Conservation (phyloP, 495 filamentous ascomycete species). For the Cetradonia linearis region DNA sequence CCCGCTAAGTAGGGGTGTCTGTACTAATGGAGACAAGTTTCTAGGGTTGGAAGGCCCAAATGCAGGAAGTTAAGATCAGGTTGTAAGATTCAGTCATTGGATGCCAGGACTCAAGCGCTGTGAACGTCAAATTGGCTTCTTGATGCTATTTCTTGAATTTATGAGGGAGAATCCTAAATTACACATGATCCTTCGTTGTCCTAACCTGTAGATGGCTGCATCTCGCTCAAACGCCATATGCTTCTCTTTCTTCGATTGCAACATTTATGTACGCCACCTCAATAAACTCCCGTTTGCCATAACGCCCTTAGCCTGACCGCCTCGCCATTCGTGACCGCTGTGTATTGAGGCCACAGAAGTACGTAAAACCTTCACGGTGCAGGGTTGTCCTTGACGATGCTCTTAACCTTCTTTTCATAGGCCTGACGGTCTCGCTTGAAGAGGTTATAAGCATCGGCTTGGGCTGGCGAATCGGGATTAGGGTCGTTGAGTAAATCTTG, state of each 20-base stretch:
- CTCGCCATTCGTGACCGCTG: background rate
- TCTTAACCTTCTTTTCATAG: conserved; percentile 79
- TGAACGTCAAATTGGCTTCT: background rate
- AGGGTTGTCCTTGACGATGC: conserved; percentile 80
- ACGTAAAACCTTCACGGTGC: conserved; percentile 39
- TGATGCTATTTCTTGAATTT: background rate
- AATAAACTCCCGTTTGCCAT: background rate
- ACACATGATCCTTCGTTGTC: background rate
- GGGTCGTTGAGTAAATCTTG: conserved; percentile 93
- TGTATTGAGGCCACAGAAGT: background rate
- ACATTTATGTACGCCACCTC: background rate
- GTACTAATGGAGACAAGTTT: too few species aligned
- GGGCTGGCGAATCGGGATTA: conserved; percentile 92
- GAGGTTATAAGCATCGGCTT: conserved; percentile 94
- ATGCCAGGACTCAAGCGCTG: background rate
- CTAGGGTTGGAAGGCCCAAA: background rate
- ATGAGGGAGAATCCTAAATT: background rate
- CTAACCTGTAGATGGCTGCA: conserved; percentile 5
- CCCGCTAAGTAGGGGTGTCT: too few species aligned
- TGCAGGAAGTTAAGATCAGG: background rate
- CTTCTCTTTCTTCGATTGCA: background rate
- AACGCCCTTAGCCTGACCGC: background rate
- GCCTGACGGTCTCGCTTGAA: conserved; percentile 82
- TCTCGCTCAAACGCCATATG: conserved; percentile 4
- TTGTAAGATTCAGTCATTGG: background rate